These are phyloP conservation scores for Podila clonocystis DNA, from an alignment of 192 early-diverging fungal species.

Conservation along the genomic window DNA sequence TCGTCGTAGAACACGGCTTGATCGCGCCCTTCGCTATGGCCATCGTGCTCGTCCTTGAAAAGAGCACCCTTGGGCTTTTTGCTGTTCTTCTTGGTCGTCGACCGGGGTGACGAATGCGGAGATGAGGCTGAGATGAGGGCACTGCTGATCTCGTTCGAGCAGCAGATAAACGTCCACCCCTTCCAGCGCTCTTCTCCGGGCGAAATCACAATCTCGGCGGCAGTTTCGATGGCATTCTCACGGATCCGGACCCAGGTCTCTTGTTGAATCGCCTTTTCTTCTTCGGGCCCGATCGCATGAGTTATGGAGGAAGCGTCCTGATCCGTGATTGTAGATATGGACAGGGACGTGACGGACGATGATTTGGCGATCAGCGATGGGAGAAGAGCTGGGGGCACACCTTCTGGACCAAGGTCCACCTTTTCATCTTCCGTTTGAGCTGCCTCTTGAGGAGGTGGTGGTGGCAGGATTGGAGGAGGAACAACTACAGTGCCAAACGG, in stretches of 20 bases:
- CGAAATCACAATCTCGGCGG: slow-evolving; percentile 66
- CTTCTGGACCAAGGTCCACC: not conserved
- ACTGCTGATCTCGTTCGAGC: slow-evolving; percentile 57
- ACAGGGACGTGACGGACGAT: not conserved
- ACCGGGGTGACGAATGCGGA: slow-evolving; percentile 14
- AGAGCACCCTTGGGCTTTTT: not conserved
- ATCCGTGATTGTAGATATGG: not conserved
- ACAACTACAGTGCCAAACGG: slow-evolving; percentile 41
- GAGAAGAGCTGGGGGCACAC: not conserved
- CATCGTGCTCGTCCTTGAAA: slow-evolving; percentile 10
- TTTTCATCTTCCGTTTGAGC: not conserved
- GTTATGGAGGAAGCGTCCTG: not conserved
- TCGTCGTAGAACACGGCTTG: slow-evolving; percentile 59
- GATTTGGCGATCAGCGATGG: slow-evolving; percentile 13
- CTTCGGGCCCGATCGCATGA: slow-evolving; percentile 28
- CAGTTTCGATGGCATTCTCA: slow-evolving; percentile 42
- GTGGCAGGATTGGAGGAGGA: slow-evolving; percentile 29
- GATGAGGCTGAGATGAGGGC: slow-evolving; percentile 30
- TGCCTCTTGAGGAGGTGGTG: not conserved
- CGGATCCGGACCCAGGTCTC: slow-evolving; percentile 53
- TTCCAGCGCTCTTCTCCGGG: slow-evolving; percentile 67
- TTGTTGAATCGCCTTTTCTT: slow-evolving; percentile 53
- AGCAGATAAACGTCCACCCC: slow-evolving; percentile 73
- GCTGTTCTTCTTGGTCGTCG: not conserved
- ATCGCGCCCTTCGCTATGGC: not conserved